Evolutionary conservation across 2,329 filamentous ascomycete genomes (phyloP).

Genomic region (Fusarium pseudoanthophilum): DNA sequence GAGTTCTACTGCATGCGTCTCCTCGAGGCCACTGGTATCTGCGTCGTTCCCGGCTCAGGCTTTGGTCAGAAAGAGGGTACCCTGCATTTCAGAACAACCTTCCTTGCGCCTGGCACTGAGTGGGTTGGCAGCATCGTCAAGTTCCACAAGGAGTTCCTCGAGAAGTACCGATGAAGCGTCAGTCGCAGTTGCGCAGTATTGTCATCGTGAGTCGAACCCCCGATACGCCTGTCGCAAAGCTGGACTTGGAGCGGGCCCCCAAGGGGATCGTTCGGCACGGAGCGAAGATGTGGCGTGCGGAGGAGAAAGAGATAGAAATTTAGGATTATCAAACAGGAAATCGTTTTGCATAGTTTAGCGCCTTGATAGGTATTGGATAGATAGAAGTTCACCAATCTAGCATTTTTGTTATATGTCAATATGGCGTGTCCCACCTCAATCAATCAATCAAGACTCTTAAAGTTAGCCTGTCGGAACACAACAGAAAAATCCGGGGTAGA

Average conservation of each 20-base stretch:
- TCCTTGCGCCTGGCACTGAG: conserved; percentile 94
- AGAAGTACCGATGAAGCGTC: conserved; percentile 71
- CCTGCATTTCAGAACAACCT: conserved; percentile 95
- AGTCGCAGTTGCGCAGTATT: not conserved
- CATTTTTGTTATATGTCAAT: conserved; percentile 20
- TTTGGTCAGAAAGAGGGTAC: conserved; percentile 95
- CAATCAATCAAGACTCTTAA: no score
- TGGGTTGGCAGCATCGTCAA: conserved; percentile 89
- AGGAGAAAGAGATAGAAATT: conserved; percentile 4
- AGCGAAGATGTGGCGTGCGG: conserved; percentile 1
- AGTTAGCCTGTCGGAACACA: not conserved
- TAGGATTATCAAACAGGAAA: conserved; percentile 6
- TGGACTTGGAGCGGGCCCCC: conserved; percentile 12
- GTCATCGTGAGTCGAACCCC: not conserved
- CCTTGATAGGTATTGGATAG: conserved; percentile 26
- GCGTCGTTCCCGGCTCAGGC: conserved; percentile 89
- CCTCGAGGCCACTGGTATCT: conserved; percentile 93
- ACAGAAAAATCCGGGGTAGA: not conserved
- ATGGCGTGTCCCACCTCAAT: not conserved
- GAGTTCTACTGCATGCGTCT: conserved; percentile 95
- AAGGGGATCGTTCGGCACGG: not conserved
- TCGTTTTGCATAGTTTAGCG: conserved; percentile 33
- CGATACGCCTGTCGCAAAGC: not conserved
- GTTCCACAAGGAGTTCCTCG: conserved; percentile 93
- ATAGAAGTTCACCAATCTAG: conserved; percentile 32